A percentile compares a stretch with the other conserved stretches of the same genome.
Conservation (phyloP, 768 basidiomycete species). For the Lactifluus volemus region DNA sequence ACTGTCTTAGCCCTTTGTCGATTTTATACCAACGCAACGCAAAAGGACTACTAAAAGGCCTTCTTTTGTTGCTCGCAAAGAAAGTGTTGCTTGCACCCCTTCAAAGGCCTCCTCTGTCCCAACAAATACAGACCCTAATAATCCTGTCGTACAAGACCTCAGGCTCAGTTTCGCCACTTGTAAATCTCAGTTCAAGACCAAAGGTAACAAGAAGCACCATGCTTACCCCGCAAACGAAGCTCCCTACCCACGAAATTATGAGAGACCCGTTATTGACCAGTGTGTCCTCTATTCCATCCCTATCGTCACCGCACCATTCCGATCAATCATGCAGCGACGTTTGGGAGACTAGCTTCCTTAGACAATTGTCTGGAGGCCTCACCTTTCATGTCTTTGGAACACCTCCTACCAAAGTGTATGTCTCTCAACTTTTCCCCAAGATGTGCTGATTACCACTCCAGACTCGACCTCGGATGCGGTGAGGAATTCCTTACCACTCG, state of each 20-base stretch:
- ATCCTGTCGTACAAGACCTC: constrained; percentile 47
- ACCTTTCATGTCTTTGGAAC: constrained; percentile 59
- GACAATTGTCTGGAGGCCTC: constrained; percentile 45
- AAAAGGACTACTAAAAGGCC: constrained; percentile 10
- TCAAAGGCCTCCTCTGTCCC: not conserved
- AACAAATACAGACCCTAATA: not conserved
- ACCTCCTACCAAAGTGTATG: constrained; percentile 55
- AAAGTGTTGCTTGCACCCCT: not conserved
- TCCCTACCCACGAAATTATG: constrained; percentile 65
- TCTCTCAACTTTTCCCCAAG: constrained; percentile 14
- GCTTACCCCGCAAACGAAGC: constrained; percentile 40
- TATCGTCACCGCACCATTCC: constrained; percentile 2
- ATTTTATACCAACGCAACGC: constrained; percentile 12
- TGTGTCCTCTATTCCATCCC: constrained; percentile 31
- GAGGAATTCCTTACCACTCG: constrained; percentile 20
- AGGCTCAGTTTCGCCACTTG: constrained; percentile 43
- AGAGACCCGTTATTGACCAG: constrained; percentile 55
- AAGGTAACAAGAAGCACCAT: constrained; percentile 47
- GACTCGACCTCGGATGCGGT: constrained; percentile 72
- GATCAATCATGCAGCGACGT: constrained; percentile 42
- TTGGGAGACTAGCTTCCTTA: constrained; percentile 53
- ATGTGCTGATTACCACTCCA: constrained; percentile 21
- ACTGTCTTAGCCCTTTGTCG: constrained; percentile 12
- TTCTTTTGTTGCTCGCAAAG: constrained; percentile 7
- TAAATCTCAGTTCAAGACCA: constrained; percentile 47